Conservation (phyloP, 257 asterid species). For the Anisodus acutangulus region DNA sequence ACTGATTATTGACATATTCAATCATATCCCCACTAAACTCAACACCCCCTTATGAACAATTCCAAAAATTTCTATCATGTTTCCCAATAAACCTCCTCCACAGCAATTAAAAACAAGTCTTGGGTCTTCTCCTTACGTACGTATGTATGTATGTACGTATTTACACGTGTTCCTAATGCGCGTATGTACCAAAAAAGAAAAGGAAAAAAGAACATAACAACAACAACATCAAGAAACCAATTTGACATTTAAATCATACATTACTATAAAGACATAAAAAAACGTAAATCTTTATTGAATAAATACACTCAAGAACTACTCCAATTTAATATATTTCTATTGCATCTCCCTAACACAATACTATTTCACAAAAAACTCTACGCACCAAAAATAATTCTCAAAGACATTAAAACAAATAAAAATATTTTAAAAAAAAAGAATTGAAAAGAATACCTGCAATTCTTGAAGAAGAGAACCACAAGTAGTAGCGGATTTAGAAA, state of each 20-base stretch:
- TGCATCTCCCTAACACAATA: not conserved
- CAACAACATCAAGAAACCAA: not conserved
- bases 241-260: not conserved
- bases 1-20: not conserved
- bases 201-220: not conserved
- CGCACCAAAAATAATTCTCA: no score
- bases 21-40: not conserved
- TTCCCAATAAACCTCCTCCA: not conserved
- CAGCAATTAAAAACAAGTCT: not conserved
- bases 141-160: not conserved
- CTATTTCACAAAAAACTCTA: not conserved
- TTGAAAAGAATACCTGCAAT: constrained; percentile 54
- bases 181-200: not conserved
- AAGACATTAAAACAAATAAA: not conserved
- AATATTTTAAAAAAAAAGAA: not conserved
- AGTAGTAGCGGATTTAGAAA: constrained; percentile 63
- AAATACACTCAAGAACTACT: not conserved
- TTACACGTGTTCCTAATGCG: not conserved
- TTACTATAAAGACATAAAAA: not conserved
- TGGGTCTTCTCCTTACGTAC: no score
- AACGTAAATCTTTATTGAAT: not conserved
- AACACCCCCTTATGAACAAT: not conserved
- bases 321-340: not conserved
- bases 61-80: not conserved
- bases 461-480: constrained; percentile 70